phyloP scores from a whole-genome alignment of 495 filamentous ascomycete genomes.

The Aspergillus asperescens region DNA sequence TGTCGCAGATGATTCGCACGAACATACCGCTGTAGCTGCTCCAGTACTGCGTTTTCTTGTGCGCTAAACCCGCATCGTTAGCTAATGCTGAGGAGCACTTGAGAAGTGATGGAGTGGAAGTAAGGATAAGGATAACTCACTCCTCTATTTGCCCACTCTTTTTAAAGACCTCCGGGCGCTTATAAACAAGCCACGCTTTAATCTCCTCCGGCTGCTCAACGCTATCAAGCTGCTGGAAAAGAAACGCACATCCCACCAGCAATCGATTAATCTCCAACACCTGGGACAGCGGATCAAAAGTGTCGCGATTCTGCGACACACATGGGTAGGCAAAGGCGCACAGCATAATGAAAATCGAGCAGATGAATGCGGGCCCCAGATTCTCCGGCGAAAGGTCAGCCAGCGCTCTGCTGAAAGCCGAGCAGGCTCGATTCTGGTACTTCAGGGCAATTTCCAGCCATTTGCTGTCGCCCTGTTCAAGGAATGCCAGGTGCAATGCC shows the following conservation, averaged over 20 bases:
- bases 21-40: conserved; percentile 19
- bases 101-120: not conserved
- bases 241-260: conserved; percentile 32
- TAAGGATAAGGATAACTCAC: not conserved
- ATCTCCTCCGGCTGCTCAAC: conserved; percentile 24
- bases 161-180: conserved; percentile 4
- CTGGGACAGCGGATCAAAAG: conserved; percentile 26
- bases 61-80: conserved; percentile 4
- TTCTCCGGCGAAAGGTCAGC: conserved; percentile 23
- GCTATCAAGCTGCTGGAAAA: conserved; percentile 27
- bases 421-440: conserved; percentile 35
- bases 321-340: conserved; percentile 33
- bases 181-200: conserved; percentile 27
- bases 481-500: conserved; percentile 42
- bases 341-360: conserved; percentile 39
- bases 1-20: not conserved
- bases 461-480: conserved; percentile 27
- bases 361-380: conserved; percentile 35
- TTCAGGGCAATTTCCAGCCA: conserved; percentile 33
- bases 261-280: conserved; percentile 34
- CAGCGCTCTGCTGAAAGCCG: conserved; percentile 28
- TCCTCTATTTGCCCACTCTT: conserved; percentile 15
- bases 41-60: conserved; percentile 8
- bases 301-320: conserved; percentile 25
- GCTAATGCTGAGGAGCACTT: not conserved